Base-by-base conservation (phyloP, 805 yeast genomes). In the Candida loeiensis region DNA sequence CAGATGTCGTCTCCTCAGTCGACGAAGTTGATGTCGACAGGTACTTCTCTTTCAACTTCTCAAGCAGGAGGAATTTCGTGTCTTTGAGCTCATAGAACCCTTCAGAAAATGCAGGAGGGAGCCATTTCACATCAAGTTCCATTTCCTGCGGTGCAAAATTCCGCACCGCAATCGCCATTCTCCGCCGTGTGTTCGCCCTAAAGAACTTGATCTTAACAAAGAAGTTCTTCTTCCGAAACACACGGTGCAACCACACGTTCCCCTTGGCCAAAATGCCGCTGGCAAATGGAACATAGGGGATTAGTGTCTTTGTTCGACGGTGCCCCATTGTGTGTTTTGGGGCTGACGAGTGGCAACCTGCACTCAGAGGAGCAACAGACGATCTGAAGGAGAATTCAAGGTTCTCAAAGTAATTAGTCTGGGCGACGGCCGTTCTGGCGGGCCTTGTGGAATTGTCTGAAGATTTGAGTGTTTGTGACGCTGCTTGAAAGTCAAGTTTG, bases 141-240 rank as follows among this genome's bases (percentile, higher is more conserved):
- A 26, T 26, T 5, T 26, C 29, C 14, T 8, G 29, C 12, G 13
- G 14, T 7, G 8, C 15, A 13, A 18, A n/a, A 11, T 13, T 16
- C 13, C 15, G 20, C n/a, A 12, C 15, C 6, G 6, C 17, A 4
- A 21, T 12, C 14, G 33, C 33, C 33, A 30, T 30, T 17, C 17
- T 13, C 13, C 33, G 33, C 6, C 31, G 31, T 14, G 6, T 11
- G 13, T 13, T 16, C 21, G 21, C 13, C n/a, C 19, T 27, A 9
- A 30, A 31, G 19, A 37, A 37, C n/a, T 25, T 37, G 31, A 37
- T 31, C 17, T 26, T 31, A 3, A 37, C 40, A 24, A 29, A 18
- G 15, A 37, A 25, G 32, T 31, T 37, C 26, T 36, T 27, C 29
- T 34, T 24, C 13, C 24, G 8, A 29, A 24, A 13, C 19, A 30